These are phyloP conservation scores for Silybum marianum DNA, from an alignment of 129 eudicot genomes.

Conservation along the genomic window DNA sequence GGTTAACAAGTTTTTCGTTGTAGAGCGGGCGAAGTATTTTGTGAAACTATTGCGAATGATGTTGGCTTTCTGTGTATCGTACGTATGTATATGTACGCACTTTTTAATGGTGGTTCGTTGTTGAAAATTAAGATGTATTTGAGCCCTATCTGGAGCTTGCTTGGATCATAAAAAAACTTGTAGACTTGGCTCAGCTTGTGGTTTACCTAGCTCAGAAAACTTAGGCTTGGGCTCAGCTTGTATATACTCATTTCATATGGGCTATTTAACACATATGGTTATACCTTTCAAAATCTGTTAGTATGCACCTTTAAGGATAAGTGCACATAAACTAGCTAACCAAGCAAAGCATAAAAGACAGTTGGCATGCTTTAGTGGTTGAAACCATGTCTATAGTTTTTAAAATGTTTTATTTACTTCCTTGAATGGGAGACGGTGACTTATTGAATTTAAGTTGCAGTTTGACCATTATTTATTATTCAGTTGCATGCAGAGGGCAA, in stretches of 20 bases:
- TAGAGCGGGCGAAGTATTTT: not conserved
- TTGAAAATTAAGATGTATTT: not conserved
- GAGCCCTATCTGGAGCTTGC: not conserved
- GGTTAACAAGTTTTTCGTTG: not conserved
- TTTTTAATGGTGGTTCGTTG: not conserved
- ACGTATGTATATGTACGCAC: not conserved
- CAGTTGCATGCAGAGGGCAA: conserved; percentile 98
- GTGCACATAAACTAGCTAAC: not conserved
- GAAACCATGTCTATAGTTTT: not conserved
- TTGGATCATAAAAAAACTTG: not conserved
- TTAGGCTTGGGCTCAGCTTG: conserved; percentile 3
- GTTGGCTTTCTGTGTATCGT: not conserved
- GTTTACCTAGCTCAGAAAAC: not conserved
- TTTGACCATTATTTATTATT: conserved; percentile 33
- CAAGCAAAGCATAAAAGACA: not conserved
- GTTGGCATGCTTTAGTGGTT: not conserved
- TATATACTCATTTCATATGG: not conserved
- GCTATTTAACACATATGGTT: not conserved
- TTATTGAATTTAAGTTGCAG: not conserved
- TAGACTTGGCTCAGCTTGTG: not conserved
- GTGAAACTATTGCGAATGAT: not conserved
- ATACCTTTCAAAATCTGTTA: not conserved
- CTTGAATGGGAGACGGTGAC: not conserved
- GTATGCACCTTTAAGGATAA: not conserved
- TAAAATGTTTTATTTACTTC: not conserved